Base-by-base conservation (phyloP, 352 stramenopile genomes). In the Globisporangium carolinianum region DNA sequence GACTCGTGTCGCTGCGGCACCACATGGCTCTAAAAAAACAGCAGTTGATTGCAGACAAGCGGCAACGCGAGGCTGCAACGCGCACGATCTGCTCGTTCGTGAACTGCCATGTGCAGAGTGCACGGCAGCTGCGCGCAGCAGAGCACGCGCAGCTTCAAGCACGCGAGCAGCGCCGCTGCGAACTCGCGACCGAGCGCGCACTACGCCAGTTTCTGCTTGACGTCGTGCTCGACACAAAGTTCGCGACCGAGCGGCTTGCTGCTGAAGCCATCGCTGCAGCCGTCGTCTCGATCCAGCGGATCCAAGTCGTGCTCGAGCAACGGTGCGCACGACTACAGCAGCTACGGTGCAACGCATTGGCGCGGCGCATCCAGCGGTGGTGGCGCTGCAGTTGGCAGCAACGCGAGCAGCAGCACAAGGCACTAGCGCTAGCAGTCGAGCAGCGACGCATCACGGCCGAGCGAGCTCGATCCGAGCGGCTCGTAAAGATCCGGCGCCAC, bases 151-250 rank as follows among this genome's bases (percentile, higher is more conserved):
- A 49, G n/a, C 37, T 59, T 36, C 58, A 66, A 24, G 53, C 67
- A 17, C 45, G 68, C 4, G 63, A 72, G 14, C 60, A 69, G n/a
- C 45, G 47, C 15, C 47, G 51, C 0, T 42, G 58, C 12, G 54
- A 79, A 7, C 53, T 68, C 7, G n/a, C 51, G 15, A 55, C 63
- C 38, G 69, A 72, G 38, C 50, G 60, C 5, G 47, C 55, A n/a
- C 65, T 71, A 24, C 64, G 66, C 32, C 46, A 60, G 43, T 62
- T 67, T 15, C 37, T 83, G 6, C 62, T 83, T 2, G 55, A 74
- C 35, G 48, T 72, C 2, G 54, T 79, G 47, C 57, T 83, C n/a
- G 51, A 68, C 5, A 57, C 71, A n/a, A 76, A 76, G 48, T 54
- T 71, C 45, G 24, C 69, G 6, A 58, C 55, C 3, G 73, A 83